Evolutionary conservation across 768 basidiomycete genomes (phyloP).

Genomic region (Auricularia sp.): DNA sequence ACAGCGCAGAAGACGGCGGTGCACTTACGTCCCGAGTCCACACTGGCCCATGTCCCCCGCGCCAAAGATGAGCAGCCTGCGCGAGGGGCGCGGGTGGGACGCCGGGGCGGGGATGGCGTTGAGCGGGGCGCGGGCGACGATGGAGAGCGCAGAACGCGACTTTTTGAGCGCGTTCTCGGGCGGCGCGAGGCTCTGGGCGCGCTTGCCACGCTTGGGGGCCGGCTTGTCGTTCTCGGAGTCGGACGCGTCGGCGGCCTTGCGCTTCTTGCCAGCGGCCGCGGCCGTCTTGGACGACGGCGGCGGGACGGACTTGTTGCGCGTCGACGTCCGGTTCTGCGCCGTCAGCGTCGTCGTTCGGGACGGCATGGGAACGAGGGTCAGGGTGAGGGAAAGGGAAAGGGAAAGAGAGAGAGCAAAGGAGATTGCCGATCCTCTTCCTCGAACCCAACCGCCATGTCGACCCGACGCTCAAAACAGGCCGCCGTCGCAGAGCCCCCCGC

Average conservation of each 20-base stretch:
- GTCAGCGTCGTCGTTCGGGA: background rate
- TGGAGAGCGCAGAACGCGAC: background rate
- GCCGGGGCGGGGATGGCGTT: slow-evolving; percentile 45
- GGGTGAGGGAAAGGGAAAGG: background rate
- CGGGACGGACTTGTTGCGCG: slow-evolving; percentile 1
- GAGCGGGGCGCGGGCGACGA: slow-evolving; percentile 1
- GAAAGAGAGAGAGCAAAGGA: background rate
- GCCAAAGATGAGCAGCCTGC: slow-evolving; percentile 79
- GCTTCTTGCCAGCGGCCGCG: background rate
- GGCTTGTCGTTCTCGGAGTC: background rate
- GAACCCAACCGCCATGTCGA: background rate
- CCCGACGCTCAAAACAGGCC: background rate
- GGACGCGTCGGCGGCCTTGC: background rate
- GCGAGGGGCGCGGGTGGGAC: slow-evolving; percentile 49
- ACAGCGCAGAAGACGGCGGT: background rate
- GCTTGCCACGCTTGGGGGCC: background rate
- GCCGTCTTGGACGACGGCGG: background rate
- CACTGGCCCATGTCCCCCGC: slow-evolving; percentile 94
- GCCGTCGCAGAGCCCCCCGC: background rate
- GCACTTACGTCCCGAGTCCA: background rate
- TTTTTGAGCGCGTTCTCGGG: background rate
- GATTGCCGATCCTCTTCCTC: background rate
- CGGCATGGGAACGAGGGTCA: background rate
- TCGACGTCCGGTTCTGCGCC: background rate
- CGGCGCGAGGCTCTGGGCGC: background rate